Percentiles rank a stretch among this genome's conserved stretches.
phyloP scores from a whole-genome alignment of 805 yeast genomes.

The Yarrowia deformans region DNA sequence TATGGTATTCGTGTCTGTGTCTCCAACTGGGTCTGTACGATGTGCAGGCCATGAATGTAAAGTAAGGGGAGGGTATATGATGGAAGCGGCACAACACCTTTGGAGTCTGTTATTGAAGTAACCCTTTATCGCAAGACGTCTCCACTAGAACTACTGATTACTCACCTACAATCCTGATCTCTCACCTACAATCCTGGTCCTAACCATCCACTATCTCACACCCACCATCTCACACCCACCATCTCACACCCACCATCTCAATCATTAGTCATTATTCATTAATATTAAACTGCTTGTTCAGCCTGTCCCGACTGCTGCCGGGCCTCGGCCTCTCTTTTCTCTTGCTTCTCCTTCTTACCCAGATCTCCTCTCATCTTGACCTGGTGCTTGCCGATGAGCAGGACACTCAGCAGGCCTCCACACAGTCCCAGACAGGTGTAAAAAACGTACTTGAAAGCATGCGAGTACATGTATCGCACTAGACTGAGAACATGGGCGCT shows the following conservation, averaged over 20 bases:
- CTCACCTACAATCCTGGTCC: too few relatives aligned
- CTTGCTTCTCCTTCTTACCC: slow-evolving; percentile 23
- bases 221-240: too few relatives aligned
- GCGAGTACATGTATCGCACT: slow-evolving; percentile 35
- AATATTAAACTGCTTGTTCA: neutral
- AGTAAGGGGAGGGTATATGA: too few relatives aligned
- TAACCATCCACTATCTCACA: too few relatives aligned
- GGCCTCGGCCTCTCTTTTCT: neutral
- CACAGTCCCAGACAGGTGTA: slow-evolving; percentile 33
- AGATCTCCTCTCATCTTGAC: slow-evolving; percentile 39
- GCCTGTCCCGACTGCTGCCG: neutral
- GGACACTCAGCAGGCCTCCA: slow-evolving; percentile 22
- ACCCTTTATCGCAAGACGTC: too few relatives aligned
- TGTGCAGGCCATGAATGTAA: neutral
- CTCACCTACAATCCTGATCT: too few relatives aligned
- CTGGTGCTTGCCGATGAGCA: slow-evolving; percentile 38
- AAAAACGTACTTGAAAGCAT: slow-evolving; percentile 36
- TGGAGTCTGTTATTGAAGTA: too few relatives aligned
- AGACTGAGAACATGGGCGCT: neutral
- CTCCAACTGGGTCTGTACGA: neutral
- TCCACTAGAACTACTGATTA: too few relatives aligned
- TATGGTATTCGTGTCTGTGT: neutral
- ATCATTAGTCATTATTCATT: neutral
- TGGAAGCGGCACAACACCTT: too few relatives aligned
- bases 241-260: too few relatives aligned